A percentile compares a stretch with the other conserved stretches of the same genome.
phyloP scores from a whole-genome alignment of 2,329 filamentous ascomycete genomes.

The Thielaviopsis punctulata region DNA sequence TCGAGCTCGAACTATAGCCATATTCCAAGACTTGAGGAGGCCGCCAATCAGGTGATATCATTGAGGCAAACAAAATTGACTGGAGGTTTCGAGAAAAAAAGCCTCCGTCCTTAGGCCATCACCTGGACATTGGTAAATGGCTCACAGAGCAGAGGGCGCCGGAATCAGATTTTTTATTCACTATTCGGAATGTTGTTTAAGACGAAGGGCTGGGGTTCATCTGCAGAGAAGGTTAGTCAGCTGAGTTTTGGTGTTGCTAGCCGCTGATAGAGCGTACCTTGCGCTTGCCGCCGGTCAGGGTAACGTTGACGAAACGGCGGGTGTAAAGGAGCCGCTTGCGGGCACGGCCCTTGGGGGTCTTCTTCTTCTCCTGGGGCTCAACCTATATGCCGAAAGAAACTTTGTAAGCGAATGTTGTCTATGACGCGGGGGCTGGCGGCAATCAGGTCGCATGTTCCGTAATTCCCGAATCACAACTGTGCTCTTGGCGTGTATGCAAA shows the following conservation, averaged over 20 bases:
- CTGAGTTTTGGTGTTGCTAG: neutral
- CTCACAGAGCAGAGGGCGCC: constrained; percentile 5
- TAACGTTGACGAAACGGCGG: constrained; percentile 96
- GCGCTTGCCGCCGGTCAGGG: constrained; percentile 92
- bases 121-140: constrained; percentile 7
- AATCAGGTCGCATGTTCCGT: neutral
- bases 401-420: neutral
- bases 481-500: neutral
- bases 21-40: too few relatives aligned
- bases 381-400: constrained; percentile 33
- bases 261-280: constrained; percentile 44
- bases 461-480: neutral
- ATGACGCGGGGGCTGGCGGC: neutral
- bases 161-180: constrained; percentile 8
- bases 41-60: neutral
- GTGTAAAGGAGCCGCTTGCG: constrained; percentile 96
- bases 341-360: constrained; percentile 90
- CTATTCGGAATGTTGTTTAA: constrained; percentile 16
- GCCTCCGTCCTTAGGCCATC: neutral
- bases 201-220: constrained; percentile 27
- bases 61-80: neutral
- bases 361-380: constrained; percentile 87
- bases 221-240: constrained; percentile 13
- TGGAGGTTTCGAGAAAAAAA: neutral
- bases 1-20: neutral